Conservation (phyloP, 2,329 filamentous ascomycete genomes). For the Chrysoporthe puriensis region DNA sequence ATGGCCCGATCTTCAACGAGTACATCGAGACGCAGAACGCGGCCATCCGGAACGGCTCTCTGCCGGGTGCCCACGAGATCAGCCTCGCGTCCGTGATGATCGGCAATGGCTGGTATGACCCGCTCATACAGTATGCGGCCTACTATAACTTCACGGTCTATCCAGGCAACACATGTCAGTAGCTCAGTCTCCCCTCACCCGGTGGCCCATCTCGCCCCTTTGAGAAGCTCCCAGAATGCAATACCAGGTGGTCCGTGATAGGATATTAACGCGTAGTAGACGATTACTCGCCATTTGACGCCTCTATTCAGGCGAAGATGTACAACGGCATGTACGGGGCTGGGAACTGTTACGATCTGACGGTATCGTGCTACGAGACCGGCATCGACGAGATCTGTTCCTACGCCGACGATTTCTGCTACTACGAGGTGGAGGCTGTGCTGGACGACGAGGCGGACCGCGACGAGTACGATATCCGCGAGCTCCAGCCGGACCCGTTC, state of each 20-base stretch:
- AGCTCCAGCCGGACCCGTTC: constrained; percentile 59
- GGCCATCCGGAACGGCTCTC: constrained; percentile 35
- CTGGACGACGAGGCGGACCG: constrained; percentile 56
- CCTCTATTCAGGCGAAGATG: constrained; percentile 51
- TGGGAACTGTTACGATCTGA: constrained; percentile 63
- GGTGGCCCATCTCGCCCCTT: no score
- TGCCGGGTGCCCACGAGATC: constrained; percentile 48
- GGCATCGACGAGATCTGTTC: constrained; percentile 56
- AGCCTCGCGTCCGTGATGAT: constrained; percentile 55
- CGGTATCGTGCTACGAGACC: constrained; percentile 56
- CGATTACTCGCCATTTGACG: constrained; percentile 56
- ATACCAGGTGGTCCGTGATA: no score
- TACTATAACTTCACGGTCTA: constrained; percentile 62
- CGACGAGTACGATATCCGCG: constrained; percentile 64
- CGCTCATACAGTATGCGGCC: constrained; percentile 57
- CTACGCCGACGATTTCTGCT: constrained; percentile 60
- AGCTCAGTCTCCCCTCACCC: background rate
- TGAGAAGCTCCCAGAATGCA: no score
- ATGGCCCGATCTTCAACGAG: constrained; percentile 57
- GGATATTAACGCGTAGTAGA: constrained; percentile 33
- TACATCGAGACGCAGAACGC: constrained; percentile 53
- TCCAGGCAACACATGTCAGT: constrained; percentile 53
- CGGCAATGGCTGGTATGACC: constrained; percentile 63
- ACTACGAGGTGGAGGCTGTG: constrained; percentile 53
- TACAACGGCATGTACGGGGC: constrained; percentile 64